These are phyloP conservation scores for Amniculicola lignicola DNA, from an alignment of 495 filamentous ascomycete species.

Conservation along the genomic window DNA sequence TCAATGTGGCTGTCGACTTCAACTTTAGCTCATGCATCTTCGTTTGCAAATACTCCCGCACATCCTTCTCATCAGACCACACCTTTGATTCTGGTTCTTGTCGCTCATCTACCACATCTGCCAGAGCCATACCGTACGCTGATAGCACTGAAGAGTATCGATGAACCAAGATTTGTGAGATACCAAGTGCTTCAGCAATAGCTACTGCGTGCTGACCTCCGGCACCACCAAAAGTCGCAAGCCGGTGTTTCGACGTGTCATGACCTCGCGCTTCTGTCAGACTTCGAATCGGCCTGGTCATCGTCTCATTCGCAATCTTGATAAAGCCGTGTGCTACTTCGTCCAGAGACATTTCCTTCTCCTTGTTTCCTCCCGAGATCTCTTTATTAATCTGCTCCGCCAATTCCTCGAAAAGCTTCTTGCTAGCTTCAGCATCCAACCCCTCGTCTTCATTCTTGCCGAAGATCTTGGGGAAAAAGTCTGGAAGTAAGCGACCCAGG, in stretches of 20 bases:
- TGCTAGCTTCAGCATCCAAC: constrained; percentile 73
- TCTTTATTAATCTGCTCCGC: constrained; percentile 73
- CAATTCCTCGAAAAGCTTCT: constrained; percentile 72
- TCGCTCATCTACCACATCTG: constrained; percentile 89
- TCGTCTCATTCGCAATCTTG: constrained; percentile 91
- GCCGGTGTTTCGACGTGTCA: constrained; percentile 81
- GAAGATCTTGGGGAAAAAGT: constrained; percentile 98
- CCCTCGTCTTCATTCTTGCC: constrained; percentile 87
- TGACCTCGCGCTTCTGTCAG: constrained; percentile 92
- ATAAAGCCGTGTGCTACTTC: constrained; percentile 90
- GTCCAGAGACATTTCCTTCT: constrained; percentile 74
- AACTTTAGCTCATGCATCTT: constrained; percentile 64
- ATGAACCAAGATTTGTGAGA: constrained; percentile 83
- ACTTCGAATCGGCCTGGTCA: constrained; percentile 89
- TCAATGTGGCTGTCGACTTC: constrained; percentile 61
- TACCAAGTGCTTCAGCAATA: constrained; percentile 87
- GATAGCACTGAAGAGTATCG: constrained; percentile 92
- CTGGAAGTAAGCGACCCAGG: constrained; percentile 80
- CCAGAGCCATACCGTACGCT: constrained; percentile 94
- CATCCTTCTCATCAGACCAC: constrained; percentile 58
- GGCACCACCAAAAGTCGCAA: constrained; percentile 92
- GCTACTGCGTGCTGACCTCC: constrained; percentile 94
- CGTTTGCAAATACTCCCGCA: constrained; percentile 39
- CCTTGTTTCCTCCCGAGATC: constrained; percentile 46
- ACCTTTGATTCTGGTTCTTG: constrained; percentile 87